Percentiles rank a stretch among this genome's conserved stretches.
Conservation (phyloP, 2,329 filamentous ascomycete genomes). For the Botryosphaeria dothidea region DNA sequence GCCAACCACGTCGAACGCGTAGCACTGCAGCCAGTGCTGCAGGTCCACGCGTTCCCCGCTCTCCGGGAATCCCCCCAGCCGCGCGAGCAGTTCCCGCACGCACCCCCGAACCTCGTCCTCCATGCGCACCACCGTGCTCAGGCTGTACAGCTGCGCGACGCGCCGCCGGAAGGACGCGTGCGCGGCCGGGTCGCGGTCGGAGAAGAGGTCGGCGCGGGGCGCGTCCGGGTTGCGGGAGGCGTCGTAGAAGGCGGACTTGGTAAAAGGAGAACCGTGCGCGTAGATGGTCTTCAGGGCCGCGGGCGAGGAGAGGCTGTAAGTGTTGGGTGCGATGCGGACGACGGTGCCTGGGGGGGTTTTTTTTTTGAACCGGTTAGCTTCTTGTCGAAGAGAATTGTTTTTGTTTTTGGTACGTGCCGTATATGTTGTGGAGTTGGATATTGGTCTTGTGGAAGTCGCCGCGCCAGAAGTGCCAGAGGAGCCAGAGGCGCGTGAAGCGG, state of each 20-base stretch:
- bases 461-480: slow-evolving; percentile 23
- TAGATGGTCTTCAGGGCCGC: slow-evolving; percentile 26
- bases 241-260: slow-evolving; percentile 51
- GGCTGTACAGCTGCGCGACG: neutral
- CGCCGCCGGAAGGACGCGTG: neutral
- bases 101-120: neutral
- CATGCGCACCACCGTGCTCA: too few species aligned
- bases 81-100: neutral
- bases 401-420: neutral
- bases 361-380: too few species aligned
- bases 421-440: slow-evolving; percentile 23
- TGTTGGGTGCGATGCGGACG: neutral
- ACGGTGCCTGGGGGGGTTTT: neutral
- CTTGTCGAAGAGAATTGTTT: too few species aligned
- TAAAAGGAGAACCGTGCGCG: slow-evolving; percentile 43
- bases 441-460: slow-evolving; percentile 26
- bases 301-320: neutral
- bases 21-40: slow-evolving; percentile 48
- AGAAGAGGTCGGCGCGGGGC: neutral
- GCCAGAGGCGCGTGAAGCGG: slow-evolving; percentile 26
- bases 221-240: neutral
- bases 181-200: neutral
- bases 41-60: slow-evolving; percentile 38
- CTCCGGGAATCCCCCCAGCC: neutral
- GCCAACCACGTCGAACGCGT: slow-evolving; percentile 55